Evolutionary conservation across 1,139 yeast genomes (phyloP).

Genomic region (Insectozyma bohioensis): DNA sequence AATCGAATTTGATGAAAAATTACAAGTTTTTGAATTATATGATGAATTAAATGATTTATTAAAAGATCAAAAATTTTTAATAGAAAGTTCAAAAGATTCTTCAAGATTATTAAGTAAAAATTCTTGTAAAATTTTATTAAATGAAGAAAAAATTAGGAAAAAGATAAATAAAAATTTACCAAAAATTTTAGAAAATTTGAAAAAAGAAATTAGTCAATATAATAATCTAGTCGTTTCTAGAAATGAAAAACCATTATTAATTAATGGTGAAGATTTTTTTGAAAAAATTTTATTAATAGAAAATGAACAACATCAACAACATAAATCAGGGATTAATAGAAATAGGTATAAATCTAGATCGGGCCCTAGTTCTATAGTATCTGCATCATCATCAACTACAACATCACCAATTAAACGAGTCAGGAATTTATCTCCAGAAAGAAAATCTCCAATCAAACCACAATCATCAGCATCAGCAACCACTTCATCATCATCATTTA

Average conservation of each 20-base stretch:
- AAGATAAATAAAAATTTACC: slow-evolving; percentile 69
- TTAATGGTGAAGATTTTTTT: slow-evolving; percentile 49
- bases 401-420: slow-evolving; percentile 7
- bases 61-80: slow-evolving; percentile 61
- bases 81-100: slow-evolving; percentile 74
- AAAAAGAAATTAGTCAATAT: slow-evolving; percentile 46
- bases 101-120: slow-evolving; percentile 74
- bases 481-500: background rate
- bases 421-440: slow-evolving; percentile 5
- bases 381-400: slow-evolving; percentile 6
- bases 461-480: slow-evolving; percentile 8
- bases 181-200: slow-evolving; percentile 52
- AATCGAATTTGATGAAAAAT: slow-evolving; percentile 48
- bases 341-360: too few relatives aligned
- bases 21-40: slow-evolving; percentile 55
- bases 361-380: too few relatives aligned
- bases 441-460: slow-evolving; percentile 13
- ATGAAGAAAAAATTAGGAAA: slow-evolving; percentile 78
- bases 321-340: slow-evolving; percentile 3
- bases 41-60: slow-evolving; percentile 55
- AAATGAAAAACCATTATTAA: slow-evolving; percentile 38
- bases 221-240: slow-evolving; percentile 32
- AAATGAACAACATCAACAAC: slow-evolving; percentile 25
- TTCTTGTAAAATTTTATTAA: slow-evolving; percentile 73
- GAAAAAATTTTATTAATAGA: slow-evolving; percentile 45